Conservation (phyloP, 306 rosid genomes). For the Canavalia ensiformis region DNA sequence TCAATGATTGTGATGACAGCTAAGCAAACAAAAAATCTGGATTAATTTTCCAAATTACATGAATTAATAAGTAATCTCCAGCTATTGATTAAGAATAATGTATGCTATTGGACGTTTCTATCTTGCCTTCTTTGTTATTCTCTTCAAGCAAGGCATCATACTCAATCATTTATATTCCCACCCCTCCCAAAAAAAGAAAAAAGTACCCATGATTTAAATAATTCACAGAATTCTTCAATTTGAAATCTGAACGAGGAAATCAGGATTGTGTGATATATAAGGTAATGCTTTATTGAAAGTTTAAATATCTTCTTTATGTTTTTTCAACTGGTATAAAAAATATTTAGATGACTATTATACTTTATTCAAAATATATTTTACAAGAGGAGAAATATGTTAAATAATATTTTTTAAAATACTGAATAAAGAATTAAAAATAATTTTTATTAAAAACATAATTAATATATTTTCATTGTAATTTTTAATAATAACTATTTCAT, state of each 20-base stretch:
- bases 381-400: no score
- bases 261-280: not conserved
- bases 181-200: not conserved
- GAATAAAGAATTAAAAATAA: no score
- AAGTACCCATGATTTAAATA: not conserved
- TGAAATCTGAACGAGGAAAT: not conserved
- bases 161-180: not conserved
- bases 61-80: not conserved
- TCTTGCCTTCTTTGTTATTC: not conserved
- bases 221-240: not conserved
- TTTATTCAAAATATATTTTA: no score
- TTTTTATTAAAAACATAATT: no score
- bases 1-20: slow-evolving; percentile 44
- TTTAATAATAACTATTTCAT: no score
- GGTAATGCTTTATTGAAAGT: not conserved
- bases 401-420: no score
- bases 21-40: not conserved
- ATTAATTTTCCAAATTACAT: slow-evolving; percentile 15
- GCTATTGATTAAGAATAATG: not conserved
- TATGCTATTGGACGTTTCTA: not conserved
- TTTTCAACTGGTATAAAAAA: no score
- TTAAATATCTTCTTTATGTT: no score
- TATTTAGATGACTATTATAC: no score
- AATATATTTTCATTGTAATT: no score
- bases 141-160: slow-evolving; percentile 6